Percentiles rank a stretch among this genome's conserved stretches.
Conservation (phyloP, 169 alveolate species). For the Toxoplasma gondii region DNA sequence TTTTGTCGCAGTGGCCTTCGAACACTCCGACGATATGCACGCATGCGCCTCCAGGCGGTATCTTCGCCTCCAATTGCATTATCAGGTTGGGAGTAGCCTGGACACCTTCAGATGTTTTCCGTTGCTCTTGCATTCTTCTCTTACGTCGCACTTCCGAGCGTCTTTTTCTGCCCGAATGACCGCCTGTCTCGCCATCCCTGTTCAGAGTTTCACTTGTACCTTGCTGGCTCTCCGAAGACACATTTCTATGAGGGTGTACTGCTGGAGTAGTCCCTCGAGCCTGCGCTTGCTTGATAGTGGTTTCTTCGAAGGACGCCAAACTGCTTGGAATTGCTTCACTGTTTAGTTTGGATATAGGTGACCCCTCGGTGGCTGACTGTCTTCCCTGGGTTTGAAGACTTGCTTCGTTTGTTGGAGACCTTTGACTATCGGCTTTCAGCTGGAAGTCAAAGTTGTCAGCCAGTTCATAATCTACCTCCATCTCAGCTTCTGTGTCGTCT, state of each 20-base stretch:
- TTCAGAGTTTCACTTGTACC: neutral
- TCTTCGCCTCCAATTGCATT: constrained; percentile 4
- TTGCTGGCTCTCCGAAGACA: neutral
- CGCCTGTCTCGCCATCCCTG: too few species aligned
- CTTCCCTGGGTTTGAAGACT: neutral
- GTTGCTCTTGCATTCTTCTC: neutral
- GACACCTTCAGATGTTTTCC: neutral
- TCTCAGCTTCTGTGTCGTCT: neutral
- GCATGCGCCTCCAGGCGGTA: constrained; percentile 42
- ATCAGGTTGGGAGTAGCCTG: neutral
- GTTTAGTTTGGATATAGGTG: too few species aligned
- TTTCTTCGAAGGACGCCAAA: neutral
- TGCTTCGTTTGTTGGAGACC: neutral
- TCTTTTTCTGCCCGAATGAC: neutral
- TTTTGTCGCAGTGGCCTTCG: constrained; percentile 25
- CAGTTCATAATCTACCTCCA: neutral
- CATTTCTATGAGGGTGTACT: neutral
- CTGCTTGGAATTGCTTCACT: neutral
- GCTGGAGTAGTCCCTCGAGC: neutral
- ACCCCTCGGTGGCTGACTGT: too few species aligned
- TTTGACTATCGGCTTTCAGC: neutral
- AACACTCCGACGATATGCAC: constrained; percentile 5
- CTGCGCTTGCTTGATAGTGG: neutral
- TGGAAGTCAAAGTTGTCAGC: neutral
- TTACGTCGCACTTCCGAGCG: neutral